phyloP scores from a whole-genome alignment of 2,329 filamentous ascomycete species.

The Epichloe sp. region DNA sequence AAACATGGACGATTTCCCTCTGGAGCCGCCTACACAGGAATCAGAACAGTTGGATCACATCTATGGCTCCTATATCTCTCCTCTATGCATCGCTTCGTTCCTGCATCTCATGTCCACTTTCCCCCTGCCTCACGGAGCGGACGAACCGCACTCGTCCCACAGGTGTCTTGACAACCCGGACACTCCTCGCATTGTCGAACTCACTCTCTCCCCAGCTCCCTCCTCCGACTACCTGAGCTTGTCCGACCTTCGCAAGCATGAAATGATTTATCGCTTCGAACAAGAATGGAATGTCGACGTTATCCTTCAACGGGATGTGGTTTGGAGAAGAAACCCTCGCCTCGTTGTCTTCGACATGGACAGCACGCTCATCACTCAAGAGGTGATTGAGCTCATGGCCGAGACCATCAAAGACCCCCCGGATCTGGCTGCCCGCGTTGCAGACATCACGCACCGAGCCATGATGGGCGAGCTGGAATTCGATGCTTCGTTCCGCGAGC shows the following conservation, averaged over 20 bases:
- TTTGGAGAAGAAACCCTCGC: conserved; percentile 68
- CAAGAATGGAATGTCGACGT: conserved; percentile 82
- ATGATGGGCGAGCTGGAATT: conserved; percentile 98
- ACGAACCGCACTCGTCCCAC: conserved; percentile 46
- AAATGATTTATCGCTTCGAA: conserved; percentile 73
- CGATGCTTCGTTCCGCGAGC: conserved; percentile 64
- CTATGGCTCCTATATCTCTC: conserved; percentile 53
- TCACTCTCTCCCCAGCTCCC: conserved; percentile 50
- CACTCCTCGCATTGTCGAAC: conserved; percentile 51
- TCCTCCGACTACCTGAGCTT: conserved; percentile 51
- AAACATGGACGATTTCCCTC: conserved; percentile 43
- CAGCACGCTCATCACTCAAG: conserved; percentile 90
- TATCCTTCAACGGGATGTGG: conserved; percentile 57
- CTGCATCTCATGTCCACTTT: conserved; percentile 53
- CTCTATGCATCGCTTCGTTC: conserved; percentile 52
- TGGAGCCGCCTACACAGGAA: conserved; percentile 44
- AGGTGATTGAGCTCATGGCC: conserved; percentile 93
- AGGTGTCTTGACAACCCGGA: conserved; percentile 49
- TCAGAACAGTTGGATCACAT: conserved; percentile 47
- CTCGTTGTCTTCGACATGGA: conserved; percentile 98
- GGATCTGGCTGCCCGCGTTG: conserved; percentile 69
- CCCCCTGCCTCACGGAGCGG: conserved; percentile 37
- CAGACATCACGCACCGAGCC: conserved; percentile 78
- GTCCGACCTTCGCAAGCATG: conserved; percentile 62
- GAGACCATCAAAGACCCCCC: conserved; percentile 54